A percentile compares a stretch with the other conserved stretches of the same genome.
Conservation (phyloP, 2,329 filamentous ascomycete species). For the Fusarium duplospermum region DNA sequence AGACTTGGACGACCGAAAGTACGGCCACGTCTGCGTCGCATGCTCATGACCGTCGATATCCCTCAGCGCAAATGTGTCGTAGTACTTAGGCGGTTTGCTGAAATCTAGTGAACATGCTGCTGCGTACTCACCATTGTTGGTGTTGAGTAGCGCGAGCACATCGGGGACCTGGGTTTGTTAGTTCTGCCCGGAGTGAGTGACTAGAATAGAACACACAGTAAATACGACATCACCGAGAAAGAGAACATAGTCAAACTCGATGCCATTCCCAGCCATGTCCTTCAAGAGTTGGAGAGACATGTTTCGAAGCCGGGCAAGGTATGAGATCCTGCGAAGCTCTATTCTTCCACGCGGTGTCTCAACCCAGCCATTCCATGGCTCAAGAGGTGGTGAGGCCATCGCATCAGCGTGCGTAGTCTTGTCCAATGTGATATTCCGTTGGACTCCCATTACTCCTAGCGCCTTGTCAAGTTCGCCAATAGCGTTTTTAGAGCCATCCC, state of each 20-base stretch:
- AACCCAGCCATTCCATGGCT: neutral
- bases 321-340: neutral
- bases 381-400: neutral
- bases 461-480: neutral
- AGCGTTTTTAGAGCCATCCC: neutral
- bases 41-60: neutral
- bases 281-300: neutral
- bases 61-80: neutral
- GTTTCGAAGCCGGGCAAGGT: neutral
- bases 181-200: neutral
- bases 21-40: neutral
- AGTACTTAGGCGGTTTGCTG: neutral
- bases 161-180: neutral
- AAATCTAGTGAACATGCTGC: neutral
- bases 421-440: neutral
- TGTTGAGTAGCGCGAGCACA: neutral
- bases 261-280: neutral
- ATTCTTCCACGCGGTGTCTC: neutral
- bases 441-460: neutral
- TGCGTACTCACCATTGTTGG: neutral
- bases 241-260: neutral
- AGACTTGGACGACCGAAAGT: neutral
- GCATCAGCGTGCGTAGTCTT: neutral
- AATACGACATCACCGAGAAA: neutral
- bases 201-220: neutral